Conservation (phyloP, 805 yeast genomes). For the Ogataea ganodermae region DNA sequence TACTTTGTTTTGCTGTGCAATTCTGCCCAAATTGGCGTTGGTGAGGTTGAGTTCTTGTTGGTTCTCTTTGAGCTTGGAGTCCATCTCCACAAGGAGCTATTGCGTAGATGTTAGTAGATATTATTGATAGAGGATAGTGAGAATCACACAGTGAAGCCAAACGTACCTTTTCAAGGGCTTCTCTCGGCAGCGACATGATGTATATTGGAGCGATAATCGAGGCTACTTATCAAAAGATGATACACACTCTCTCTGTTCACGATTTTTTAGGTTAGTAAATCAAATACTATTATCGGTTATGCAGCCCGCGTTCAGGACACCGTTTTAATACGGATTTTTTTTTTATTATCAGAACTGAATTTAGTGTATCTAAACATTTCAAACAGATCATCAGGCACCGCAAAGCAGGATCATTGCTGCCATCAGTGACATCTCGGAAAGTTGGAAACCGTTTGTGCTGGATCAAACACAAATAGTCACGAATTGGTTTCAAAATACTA, state of each 20-base stretch:
- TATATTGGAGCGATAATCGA: neutral
- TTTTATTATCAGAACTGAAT: neutral
- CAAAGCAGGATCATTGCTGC: no score
- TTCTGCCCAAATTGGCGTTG: slow-evolving; percentile 49
- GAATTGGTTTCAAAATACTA: no score
- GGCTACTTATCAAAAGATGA: neutral
- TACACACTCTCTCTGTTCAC: no score
- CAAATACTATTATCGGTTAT: slow-evolving; percentile 3
- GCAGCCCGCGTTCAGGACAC: slow-evolving; percentile 6
- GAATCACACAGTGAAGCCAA: neutral
- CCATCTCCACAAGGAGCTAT: slow-evolving; percentile 63
- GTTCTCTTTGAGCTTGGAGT: slow-evolving; percentile 58
- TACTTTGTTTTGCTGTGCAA: slow-evolving; percentile 51
- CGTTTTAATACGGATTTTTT: neutral
- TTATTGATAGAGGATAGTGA: no score
- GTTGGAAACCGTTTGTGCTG: no score
- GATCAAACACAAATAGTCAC: no score
- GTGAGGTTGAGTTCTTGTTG: slow-evolving; percentile 61
- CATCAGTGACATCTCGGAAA: no score
- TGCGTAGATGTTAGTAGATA: slow-evolving; percentile 1
- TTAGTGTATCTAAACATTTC: neutral
- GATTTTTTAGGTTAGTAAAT: no score
- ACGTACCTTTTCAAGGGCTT: slow-evolving; percentile 43
- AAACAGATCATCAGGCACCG: slow-evolving; percentile 2
- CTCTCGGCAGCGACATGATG: slow-evolving; percentile 45